These are phyloP conservation scores for Dittrichia graveolens DNA, from an alignment of 129 eudicot species.

Conservation along the genomic window DNA sequence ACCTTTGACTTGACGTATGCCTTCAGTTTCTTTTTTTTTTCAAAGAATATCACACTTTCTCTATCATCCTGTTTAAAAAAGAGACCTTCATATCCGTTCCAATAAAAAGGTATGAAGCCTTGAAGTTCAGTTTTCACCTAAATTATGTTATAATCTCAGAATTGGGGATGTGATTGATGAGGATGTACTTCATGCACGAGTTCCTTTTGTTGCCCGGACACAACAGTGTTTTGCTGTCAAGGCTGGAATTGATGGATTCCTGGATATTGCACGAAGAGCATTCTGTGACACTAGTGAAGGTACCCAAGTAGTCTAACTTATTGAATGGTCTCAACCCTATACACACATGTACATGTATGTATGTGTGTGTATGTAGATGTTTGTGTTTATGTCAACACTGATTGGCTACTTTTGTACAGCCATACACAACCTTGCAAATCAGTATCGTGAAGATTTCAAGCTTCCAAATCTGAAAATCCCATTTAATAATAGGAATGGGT, in stretches of 20 bases:
- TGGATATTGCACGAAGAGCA: conserved; percentile 90
- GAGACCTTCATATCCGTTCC: conserved; percentile 8
- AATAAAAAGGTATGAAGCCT: conserved; percentile 8
- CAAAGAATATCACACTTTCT: not conserved
- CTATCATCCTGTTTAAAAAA: not conserved
- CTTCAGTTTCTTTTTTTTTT: not conserved
- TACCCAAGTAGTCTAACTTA: conserved; percentile 23
- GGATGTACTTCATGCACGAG: conserved; percentile 91
- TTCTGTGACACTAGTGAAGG: conserved; percentile 99
- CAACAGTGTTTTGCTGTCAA: conserved; percentile 99
- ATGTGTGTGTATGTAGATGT: no score
- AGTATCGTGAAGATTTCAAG: conserved; percentile 86
- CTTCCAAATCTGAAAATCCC: conserved; percentile 93
- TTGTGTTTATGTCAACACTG: conserved; percentile 1
- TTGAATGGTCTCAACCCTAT: conserved; percentile 9
- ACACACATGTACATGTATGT: no score
- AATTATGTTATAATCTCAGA: conserved; percentile 42
- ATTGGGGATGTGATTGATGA: conserved; percentile 95
- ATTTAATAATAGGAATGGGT: conserved; percentile 93
- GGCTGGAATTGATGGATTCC: conserved; percentile 96
- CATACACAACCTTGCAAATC: conserved; percentile 91
- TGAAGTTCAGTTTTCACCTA: not conserved
- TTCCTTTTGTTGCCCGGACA: conserved; percentile 96
- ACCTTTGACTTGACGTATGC: conserved; percentile 6
- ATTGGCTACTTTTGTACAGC: conserved; percentile 48